phyloP scores from a whole-genome alignment of 2,329 filamentous ascomycete genomes.

The Xylariomycetidae sp. region DNA sequence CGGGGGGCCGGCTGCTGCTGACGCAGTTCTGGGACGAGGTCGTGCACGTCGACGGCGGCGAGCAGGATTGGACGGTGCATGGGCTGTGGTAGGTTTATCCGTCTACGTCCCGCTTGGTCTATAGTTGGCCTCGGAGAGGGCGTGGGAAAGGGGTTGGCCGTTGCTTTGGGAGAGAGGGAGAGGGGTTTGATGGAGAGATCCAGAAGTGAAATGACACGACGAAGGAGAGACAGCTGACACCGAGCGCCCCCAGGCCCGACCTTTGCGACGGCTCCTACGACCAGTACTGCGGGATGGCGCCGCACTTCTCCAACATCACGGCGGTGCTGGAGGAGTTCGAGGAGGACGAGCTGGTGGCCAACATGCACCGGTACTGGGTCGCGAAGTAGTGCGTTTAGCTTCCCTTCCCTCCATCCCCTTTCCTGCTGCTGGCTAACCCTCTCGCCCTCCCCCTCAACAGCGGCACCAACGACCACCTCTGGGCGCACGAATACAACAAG shows the following conservation, averaged over 20 bases:
- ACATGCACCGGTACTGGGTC: constrained; percentile 39
- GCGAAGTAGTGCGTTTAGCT: constrained; percentile 28
- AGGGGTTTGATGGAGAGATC: neutral
- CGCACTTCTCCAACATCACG: constrained; percentile 36
- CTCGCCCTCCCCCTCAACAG: constrained; percentile 11
- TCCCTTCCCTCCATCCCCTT: neutral
- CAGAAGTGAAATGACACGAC: constrained; percentile 3
- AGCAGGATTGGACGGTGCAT: constrained; percentile 39
- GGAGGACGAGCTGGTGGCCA: constrained; percentile 31
- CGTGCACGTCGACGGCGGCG: constrained; percentile 32
- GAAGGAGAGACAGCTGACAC: too few species aligned
- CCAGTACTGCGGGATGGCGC: constrained; percentile 36
- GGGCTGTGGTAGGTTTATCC: constrained; percentile 35
- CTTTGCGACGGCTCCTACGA: constrained; percentile 38
- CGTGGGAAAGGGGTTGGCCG: too few species aligned
- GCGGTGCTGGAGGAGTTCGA: constrained; percentile 34
- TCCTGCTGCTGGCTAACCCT: neutral
- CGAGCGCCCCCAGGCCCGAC: constrained; percentile 40
- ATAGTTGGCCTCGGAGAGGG: too few species aligned
- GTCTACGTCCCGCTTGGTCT: too few species aligned
- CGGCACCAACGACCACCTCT: constrained; percentile 42
- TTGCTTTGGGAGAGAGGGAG: neutral
- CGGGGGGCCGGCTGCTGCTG: constrained; percentile 34
- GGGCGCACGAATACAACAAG: constrained; percentile 67
- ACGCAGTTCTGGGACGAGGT: constrained; percentile 40